Evolutionary conservation across 2,329 filamentous ascomycete species (phyloP), one percentile per base, ranked within the genome.

Genomic region (Penicillium occitanis): DNA sequence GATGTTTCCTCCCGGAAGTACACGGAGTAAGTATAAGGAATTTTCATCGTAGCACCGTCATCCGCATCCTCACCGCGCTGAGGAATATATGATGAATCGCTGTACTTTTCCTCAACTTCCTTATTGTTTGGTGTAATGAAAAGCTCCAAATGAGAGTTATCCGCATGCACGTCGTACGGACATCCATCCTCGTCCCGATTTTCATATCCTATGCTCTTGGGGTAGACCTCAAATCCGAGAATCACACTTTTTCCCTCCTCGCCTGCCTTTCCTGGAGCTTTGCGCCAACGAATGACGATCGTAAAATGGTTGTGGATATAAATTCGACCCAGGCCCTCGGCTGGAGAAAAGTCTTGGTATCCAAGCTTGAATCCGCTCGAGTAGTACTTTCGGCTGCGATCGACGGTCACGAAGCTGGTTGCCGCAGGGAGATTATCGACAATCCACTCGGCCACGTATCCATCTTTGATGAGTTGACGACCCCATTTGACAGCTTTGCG

Each of bases 401-500:
- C 92, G 42, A 91, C 90, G 0, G 91, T 94, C 33, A 95, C 90
- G 74, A 96, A 96, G 76, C 90, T 93, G 8, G 92, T 96, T 42
- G 92, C 92, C 6, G 92, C 92, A 1, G 93, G 92, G 10, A 97
- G 83, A 73, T 96, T 96, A 77, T 97, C 92, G 69, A 95, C 90
- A 70, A 96, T 96, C 93, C 92, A 96, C 78, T 96, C 92, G 1
- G 89, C 89, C n/a, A 95, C 88, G 76, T 95, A 96, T 42, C 90
- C 91, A 63, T 93, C 86, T 68, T 85, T 86, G 46, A 96, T 89
- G 73, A 96, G 80, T 68, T 93, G 83, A 71, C 86, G 86, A 4
- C 91, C 90, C 74, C 87, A 86, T 71, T 85, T 84, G 66, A 96
- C 77, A 57, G 89, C 90, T 55, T 83, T 82, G 46, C 86, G 84